Evolutionary conservation across 2,329 filamentous ascomycete species (phyloP), one percentile per base, ranked within the genome.

Genomic region (Nannizziopsis barbatae): DNA sequence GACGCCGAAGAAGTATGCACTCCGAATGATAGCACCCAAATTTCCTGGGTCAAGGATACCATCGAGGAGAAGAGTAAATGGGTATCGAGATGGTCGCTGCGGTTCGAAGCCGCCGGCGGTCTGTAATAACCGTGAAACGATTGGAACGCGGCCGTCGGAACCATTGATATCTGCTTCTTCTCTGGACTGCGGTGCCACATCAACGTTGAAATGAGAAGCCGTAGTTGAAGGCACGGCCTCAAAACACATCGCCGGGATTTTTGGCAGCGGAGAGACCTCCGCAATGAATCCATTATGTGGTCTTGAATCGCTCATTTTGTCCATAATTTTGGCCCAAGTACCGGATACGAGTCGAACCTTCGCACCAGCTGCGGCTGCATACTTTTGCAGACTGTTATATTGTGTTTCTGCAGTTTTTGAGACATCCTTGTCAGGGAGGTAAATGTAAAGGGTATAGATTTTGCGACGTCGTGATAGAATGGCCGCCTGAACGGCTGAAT

Each of bases 231-330:
- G 63, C 3, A 79, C 62, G 1, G 65, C 52, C 0, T 74, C 73
- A 3, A 93, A 69, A 12, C 74, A 69, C 27, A 69, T 73, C 38
- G 90, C 70, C 0, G 84, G 86, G 1, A 79, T 69, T 55, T 82
- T 79, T 0, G 88, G 87, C 1, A 96, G 67, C 1, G 85, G 85
- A 0, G 88, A 95, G 11, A 84, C 80, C 66, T 98, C 92, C 2
- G 98, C 75, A 12, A 96, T 74, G 57, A 83, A 82, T 41, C 90
- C 89, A 60, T 96, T 95, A 67, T 98, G 90, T 31, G 90, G 87
- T 36, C 92, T 77, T 1, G 83, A 81, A 49, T 74, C 76, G 55
- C 84, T 85, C 78, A 93, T 86, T 66, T 86, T 89, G 65, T 93
- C 83, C 69, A 98, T 75, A 36, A 87, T 69, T 0, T 75, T 76